Evolutionary conservation across 2,329 filamentous ascomycete genomes (phyloP).

Genomic region (Sarocladiaceae sp.): DNA sequence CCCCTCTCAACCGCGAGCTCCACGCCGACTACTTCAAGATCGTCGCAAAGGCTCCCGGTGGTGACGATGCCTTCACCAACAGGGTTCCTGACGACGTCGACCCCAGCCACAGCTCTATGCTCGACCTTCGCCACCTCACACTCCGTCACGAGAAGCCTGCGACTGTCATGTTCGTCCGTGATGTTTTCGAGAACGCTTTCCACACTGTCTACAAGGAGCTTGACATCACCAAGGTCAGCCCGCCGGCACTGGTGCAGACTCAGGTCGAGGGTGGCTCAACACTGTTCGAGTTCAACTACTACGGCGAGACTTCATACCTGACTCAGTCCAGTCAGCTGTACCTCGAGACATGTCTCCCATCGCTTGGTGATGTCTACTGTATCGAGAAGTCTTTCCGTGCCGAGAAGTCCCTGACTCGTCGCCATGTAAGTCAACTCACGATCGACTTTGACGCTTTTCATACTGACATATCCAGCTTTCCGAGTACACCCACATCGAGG

Average conservation of each 20-base stretch:
- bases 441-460: no score
- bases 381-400: constrained; percentile 99
- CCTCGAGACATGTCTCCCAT: constrained; percentile 89
- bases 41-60: constrained; percentile 73
- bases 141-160: constrained; percentile 80
- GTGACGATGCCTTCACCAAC: constrained; percentile 90
- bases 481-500: constrained; percentile 96
- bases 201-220: constrained; percentile 72
- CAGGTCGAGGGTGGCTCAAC: constrained; percentile 92
- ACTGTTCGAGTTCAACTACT: constrained; percentile 86
- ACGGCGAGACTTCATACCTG: constrained; percentile 84
- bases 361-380: constrained; percentile 92
- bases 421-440: constrained; percentile 53
- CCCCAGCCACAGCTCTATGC: constrained; percentile 44
- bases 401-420: constrained; percentile 90
- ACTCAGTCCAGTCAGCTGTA: constrained; percentile 98
- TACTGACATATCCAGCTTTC: constrained; percentile 48
- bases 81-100: constrained; percentile 51
- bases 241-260: constrained; percentile 89
- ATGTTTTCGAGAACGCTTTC: constrained; percentile 77
- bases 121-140: constrained; percentile 79
- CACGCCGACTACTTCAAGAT: constrained; percentile 87
- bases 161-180: constrained; percentile 83
- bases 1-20: constrained; percentile 80
- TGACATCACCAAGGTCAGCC: constrained; percentile 76